Conservation (phyloP, 805 yeast species). For the Metschnikowia henanensis region DNA sequence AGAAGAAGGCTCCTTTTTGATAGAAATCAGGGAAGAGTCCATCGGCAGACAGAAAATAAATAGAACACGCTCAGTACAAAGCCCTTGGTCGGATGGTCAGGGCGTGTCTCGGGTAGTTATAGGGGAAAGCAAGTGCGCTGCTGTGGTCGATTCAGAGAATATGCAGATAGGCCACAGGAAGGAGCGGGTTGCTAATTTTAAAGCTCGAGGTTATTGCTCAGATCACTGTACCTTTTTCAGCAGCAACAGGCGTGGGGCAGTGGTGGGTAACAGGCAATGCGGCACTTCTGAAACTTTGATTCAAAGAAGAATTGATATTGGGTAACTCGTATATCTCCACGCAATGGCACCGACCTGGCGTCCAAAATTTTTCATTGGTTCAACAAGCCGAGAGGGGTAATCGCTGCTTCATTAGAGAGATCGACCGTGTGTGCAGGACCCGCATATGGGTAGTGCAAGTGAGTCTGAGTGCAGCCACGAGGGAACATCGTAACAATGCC, state of each 20-base stretch:
- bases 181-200: slow-evolving; percentile 8
- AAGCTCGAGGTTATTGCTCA: background rate
- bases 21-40: slow-evolving; percentile 1
- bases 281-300: slow-evolving; percentile 4
- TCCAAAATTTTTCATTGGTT: slow-evolving; percentile 15
- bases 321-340: slow-evolving; percentile 4
- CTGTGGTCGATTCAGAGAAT: background rate
- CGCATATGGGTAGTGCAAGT: slow-evolving; percentile 11
- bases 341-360: too few species aligned
- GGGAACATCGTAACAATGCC: too few species aligned
- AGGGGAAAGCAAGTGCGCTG: slow-evolving; percentile 3
- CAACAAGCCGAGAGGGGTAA: slow-evolving; percentile 16
- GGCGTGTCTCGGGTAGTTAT: background rate
- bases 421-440: slow-evolving; percentile 9
- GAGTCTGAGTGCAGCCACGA: slow-evolving; percentile 8
- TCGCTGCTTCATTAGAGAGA: slow-evolving; percentile 8
- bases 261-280: too few species aligned
- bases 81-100: too few species aligned
- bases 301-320: slow-evolving; percentile 1
- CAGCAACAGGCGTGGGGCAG: background rate
- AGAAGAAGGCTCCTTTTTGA: slow-evolving; percentile 9
- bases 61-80: background rate
- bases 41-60: background rate
- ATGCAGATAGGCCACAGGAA: slow-evolving; percentile 7
- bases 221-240: background rate